Conservation (phyloP, 2,329 filamentous ascomycete species). For the Scedosporium dehoogii region DNA sequence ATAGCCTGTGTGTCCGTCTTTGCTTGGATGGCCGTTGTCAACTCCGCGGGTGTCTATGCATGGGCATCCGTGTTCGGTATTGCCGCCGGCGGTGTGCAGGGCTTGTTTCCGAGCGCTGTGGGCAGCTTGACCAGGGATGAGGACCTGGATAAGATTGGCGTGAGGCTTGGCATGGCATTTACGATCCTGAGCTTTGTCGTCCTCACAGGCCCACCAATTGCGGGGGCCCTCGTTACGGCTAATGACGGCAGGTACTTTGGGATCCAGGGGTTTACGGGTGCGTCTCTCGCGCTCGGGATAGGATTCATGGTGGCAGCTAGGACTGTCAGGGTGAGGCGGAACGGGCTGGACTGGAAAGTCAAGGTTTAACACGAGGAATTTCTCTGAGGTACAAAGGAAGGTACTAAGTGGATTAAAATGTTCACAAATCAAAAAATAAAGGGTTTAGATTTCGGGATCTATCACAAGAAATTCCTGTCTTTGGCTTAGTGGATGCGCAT, state of each 20-base stretch:
- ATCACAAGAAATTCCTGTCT: not conserved
- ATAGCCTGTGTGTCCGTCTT: slow-evolving; percentile 34
- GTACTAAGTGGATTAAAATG: no score
- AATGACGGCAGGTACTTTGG: slow-evolving; percentile 31
- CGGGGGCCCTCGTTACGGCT: slow-evolving; percentile 36
- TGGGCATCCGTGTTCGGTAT: slow-evolving; percentile 58
- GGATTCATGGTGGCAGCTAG: slow-evolving; percentile 28
- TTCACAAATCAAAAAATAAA: no score
- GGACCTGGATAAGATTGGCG: slow-evolving; percentile 40
- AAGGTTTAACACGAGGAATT: not conserved
- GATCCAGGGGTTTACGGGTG: slow-evolving; percentile 38
- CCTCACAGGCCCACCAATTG: slow-evolving; percentile 43
- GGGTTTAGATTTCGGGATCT: no score
- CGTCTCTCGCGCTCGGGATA: slow-evolving; percentile 29
- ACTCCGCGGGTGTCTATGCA: slow-evolving; percentile 41
- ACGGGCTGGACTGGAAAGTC: not conserved
- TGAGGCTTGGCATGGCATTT: slow-evolving; percentile 49
- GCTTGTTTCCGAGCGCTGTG: slow-evolving; percentile 47
- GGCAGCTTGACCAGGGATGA: slow-evolving; percentile 31
- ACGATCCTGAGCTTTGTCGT: slow-evolving; percentile 42
- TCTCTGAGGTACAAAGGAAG: no score
- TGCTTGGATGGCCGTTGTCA: slow-evolving; percentile 48
- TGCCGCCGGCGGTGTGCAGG: slow-evolving; percentile 51
- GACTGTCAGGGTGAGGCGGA: slow-evolving; percentile 17
- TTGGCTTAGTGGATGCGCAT: not conserved